phyloP scores from a whole-genome alignment of 23 red algal genomes.

The Gracilaria vermiculophylla region DNA sequence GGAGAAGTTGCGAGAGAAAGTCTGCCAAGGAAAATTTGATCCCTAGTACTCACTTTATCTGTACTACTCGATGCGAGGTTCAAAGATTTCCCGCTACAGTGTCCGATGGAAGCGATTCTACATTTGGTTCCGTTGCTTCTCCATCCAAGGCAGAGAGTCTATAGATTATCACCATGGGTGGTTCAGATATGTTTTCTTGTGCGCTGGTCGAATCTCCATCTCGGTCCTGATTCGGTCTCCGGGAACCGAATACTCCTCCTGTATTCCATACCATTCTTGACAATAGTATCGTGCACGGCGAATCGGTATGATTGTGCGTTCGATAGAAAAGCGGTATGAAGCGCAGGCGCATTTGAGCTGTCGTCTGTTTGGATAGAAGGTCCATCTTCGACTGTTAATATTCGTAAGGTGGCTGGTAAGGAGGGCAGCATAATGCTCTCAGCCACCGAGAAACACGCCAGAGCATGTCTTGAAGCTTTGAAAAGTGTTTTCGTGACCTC shows the following conservation, averaged over 20 bases:
- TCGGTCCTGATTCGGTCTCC: background rate
- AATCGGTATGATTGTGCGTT: background rate
- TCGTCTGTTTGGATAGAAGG: background rate
- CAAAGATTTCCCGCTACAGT: conserved; percentile 8
- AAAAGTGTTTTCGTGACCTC: conserved; percentile 61
- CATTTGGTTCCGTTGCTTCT: conserved; percentile 78
- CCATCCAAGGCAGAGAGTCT: conserved; percentile 84
- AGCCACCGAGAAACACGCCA: conserved; percentile 45
- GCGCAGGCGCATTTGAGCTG: background rate
- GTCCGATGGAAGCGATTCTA: conserved; percentile 40
- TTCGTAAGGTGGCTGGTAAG: conserved; percentile 38
- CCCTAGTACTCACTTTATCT: conserved; percentile 52
- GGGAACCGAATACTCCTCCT: background rate
- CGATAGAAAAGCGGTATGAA: background rate
- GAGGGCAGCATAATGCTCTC: conserved; percentile 69
- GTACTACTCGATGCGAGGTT: conserved; percentile 19
- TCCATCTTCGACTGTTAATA: background rate
- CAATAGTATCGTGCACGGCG: background rate
- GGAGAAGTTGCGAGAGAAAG: conserved; percentile 48
- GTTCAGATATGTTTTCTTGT: background rate
- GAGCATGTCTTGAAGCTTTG: conserved; percentile 44
- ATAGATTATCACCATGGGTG: conserved; percentile 52
- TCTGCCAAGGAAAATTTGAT: conserved; percentile 66
- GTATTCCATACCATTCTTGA: conserved; percentile 28
- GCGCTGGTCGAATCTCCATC: background rate